Percentiles rank a stretch among this genome's conserved stretches.
Evolutionary conservation across 1,284 basidiomycete species (phyloP).

Genomic region (Nidula niveotomentosa): DNA sequence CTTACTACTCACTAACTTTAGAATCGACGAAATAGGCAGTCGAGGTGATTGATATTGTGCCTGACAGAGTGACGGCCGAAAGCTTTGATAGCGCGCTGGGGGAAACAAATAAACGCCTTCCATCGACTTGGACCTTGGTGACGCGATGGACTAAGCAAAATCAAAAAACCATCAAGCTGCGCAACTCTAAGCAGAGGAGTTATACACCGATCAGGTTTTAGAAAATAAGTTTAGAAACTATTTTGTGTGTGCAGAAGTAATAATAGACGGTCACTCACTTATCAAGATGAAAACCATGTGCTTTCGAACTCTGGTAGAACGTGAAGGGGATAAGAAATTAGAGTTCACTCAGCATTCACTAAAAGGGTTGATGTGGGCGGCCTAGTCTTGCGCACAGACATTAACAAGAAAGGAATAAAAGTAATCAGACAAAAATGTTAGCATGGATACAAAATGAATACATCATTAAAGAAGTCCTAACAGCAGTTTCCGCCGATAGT

Average conservation of each 20-base stretch:
- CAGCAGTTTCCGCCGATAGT: too few species aligned
- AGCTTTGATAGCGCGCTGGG: neutral
- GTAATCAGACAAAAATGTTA: too few species aligned
- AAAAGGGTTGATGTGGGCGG: too few species aligned
- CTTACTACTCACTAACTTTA: too few species aligned
- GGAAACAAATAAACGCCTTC: neutral
- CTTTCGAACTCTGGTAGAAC: conserved; percentile 1
- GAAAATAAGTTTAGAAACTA: neutral
- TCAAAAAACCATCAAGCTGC: neutral
- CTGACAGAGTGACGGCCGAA: neutral
- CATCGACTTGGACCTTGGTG: too few species aligned
- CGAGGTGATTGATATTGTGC: neutral
- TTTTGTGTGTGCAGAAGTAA: neutral
- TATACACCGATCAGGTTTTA: neutral
- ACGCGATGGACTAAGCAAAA: neutral
- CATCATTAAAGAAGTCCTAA: too few species aligned
- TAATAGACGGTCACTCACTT: neutral
- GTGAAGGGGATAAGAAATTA: neutral
- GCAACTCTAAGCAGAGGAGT: neutral
- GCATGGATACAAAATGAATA: too few species aligned
- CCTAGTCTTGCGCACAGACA: too few species aligned
- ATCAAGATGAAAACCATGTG: conserved; percentile 8
- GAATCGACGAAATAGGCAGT: too few species aligned
- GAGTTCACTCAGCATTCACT: too few species aligned
- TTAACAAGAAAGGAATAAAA: too few species aligned